phyloP scores from a whole-genome alignment of 495 filamentous ascomycete species.

The Trichoderma virens region DNA sequence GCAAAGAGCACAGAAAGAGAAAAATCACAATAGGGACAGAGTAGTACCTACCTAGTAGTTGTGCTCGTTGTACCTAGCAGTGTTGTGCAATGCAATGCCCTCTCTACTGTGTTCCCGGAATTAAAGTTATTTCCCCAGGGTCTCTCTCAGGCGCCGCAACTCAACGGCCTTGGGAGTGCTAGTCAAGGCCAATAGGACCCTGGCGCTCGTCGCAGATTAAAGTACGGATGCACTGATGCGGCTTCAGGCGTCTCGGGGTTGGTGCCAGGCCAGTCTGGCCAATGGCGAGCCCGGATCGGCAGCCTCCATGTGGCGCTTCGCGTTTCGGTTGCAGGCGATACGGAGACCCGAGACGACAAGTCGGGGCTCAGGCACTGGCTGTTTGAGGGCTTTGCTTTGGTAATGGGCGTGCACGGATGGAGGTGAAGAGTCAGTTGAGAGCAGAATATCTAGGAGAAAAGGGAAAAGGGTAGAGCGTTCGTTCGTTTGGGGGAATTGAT shows the following conservation, averaged over 20 bases:
- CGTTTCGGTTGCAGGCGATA: slow-evolving; percentile 8
- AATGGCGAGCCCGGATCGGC: not conserved
- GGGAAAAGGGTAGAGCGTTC: not conserved
- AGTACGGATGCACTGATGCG: slow-evolving; percentile 8
- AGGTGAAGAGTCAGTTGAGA: not conserved
- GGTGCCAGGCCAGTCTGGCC: not conserved
- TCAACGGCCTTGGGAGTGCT: not conserved
- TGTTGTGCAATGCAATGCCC: not conserved
- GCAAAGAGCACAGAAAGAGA: not conserved
- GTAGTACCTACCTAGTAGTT: too few relatives aligned
- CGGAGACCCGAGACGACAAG: not conserved
- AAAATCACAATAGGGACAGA: not conserved
- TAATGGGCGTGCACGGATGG: not conserved
- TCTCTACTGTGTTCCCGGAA: not conserved
- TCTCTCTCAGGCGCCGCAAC: slow-evolving; percentile 1
- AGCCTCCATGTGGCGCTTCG: slow-evolving; percentile 8
- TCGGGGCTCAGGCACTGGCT: not conserved
- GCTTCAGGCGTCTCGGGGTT: slow-evolving; percentile 4
- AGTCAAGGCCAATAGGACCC: not conserved
- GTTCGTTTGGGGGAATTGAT: too few relatives aligned
- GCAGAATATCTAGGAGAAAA: not conserved
- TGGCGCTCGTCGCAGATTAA: slow-evolving; percentile 8
- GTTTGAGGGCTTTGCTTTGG: not conserved
- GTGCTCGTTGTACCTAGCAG: too few relatives aligned
- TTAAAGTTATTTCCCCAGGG: not conserved